These are phyloP conservation scores for Castanea crenata DNA, from an alignment of 306 rosid genomes.

Conservation along the genomic window DNA sequence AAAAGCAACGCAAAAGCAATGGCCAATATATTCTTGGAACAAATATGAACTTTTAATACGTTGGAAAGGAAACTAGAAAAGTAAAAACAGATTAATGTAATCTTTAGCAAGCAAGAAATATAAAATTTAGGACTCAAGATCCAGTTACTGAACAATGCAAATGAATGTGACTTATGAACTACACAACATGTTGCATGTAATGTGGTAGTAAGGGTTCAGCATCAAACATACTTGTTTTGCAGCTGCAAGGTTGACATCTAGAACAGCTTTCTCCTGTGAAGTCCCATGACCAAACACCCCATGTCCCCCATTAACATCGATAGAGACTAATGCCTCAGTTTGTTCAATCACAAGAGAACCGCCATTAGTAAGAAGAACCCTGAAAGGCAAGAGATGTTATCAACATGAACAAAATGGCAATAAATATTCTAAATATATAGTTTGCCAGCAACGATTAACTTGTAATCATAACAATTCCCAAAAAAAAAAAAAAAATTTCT, in stretches of 20 bases:
- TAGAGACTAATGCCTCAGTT: constrained; percentile 97
- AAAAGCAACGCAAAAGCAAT: neutral
- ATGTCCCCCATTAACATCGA: constrained; percentile 97
- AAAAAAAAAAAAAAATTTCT: neutral
- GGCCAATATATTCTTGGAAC: neutral
- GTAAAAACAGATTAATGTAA: neutral
- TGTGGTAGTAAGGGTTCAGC: constrained; percentile 20
- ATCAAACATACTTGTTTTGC: constrained; percentile 65
- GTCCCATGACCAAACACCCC: constrained; percentile 80
- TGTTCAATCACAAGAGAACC: constrained; percentile 95
- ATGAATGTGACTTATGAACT: constrained; percentile 19
- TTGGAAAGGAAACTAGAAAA: neutral
- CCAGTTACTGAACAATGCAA: constrained; percentile 2
- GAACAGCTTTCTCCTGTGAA: constrained; percentile 83
- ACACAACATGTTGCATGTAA: constrained; percentile 13
- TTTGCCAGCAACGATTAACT: neutral
- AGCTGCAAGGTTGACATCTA: constrained; percentile 97
- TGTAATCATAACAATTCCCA: constrained; percentile 6
- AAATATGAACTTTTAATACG: neutral
- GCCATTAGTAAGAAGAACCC: constrained; percentile 91
- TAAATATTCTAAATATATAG: constrained; percentile 5
- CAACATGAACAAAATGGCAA: constrained; percentile 17
- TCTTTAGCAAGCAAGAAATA: neutral
- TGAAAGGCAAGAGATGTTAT: constrained; percentile 30
- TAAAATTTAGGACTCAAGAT: neutral